Evolutionary conservation across 2,329 filamentous ascomycete species (phyloP), one percentile per base, ranked within the genome.

Genomic region (Neofusicoccum sp.): DNA sequence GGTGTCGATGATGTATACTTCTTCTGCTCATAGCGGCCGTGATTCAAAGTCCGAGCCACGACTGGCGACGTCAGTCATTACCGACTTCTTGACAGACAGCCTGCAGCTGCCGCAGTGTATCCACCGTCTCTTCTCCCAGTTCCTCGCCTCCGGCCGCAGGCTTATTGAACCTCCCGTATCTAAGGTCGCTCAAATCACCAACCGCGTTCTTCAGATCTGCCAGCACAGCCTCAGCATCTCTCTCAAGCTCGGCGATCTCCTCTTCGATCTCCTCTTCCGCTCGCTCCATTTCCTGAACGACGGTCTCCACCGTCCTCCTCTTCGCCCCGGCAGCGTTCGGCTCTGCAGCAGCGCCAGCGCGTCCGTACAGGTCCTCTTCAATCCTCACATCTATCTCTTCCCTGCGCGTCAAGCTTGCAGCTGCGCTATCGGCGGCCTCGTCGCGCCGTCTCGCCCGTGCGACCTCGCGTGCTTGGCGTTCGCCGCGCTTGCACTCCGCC

Each of bases 121-220:
- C 83, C 16, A 91, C 76, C 31, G 91, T 84, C 65, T 92, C 87
- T 48, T 85, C 81, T 28, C 80, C 80, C 33, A 93, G 75, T 62
- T 85, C 80, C 24, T 80, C 73, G 64, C 89, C 89, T 36, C 84
- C 81, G 9, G 74, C 76, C 24, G 74, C 71, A 26, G 77, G 71
- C 26, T 76, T 76, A 40, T 76, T 74, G 61, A 95, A 83, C 60
- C 86, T 87, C 38, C 92, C 91, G 69, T 95, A 93, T 47, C 90
- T 86, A 60, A 96, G 80, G 74, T 96, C 90, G 73, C 91, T 96
- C 71, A 96, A 78, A 49, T 84, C 85, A 33, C 88, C 88, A 14
- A 95, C 83, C 0, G 83, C 87, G 60, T 85, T 81, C 65, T 82
- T 82, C 56, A 95, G 82, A 9, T 85, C 83, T 3, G 82, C 78